Base-by-base conservation (phyloP, 2,329 filamentous ascomycete species). In the Diaporthe sp. region DNA sequence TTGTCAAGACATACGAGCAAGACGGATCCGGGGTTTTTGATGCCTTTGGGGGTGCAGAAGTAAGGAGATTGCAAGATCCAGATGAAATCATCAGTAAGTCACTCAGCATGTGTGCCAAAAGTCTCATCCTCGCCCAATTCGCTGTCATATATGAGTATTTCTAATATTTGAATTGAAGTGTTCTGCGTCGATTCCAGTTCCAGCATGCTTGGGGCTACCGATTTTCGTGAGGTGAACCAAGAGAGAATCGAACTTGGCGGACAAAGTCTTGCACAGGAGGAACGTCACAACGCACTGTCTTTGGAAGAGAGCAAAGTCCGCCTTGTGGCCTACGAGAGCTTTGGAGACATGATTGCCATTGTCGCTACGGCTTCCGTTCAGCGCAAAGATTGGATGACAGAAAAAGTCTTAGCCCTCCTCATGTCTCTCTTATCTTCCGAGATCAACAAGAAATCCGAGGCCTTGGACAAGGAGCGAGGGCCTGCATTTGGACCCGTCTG, bases 141-240 rank as follows among this genome's bases (percentile, higher is more conserved):
- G n/a, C n/a, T n/a, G n/a, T n/a, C n/a, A n/a, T n/a, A n/a, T n/a
- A n/a, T n/a, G n/a, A n/a, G n/a, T n/a, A n/a, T n/a, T n/a, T n/a
- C n/a, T n/a, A n/a, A n/a, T n/a, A n/a, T n/a, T n/a, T n/a, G n/a
- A n/a, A n/a, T n/a, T n/a, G n/a, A n/a, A n/a, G n/a, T 73, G 44
- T 73, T 73, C 17, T 73, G 71, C 22, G 34, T 73, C 9, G 71
- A 73, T 17, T 31, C 71, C n/a, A 73, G 71, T 61, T 8, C 28
- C 3, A 73, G 71, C 47, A 73, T 73, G 71, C 1, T 10, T 3
- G 34, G 10, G 0, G n/a, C 10, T 6, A 73, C 71, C 2, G 71
- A 73, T 28, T 73, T 73, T 20, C 25, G n/a, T 4, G 51, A 58
- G 9, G 68, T 44, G 25, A 58, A 71, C 8, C 15, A 71, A 47